A percentile compares a stretch with the other conserved stretches of the same genome.
These are phyloP conservation scores for Camelina sativa DNA, from an alignment of 345 rosid genomes.

Conservation along the genomic window DNA sequence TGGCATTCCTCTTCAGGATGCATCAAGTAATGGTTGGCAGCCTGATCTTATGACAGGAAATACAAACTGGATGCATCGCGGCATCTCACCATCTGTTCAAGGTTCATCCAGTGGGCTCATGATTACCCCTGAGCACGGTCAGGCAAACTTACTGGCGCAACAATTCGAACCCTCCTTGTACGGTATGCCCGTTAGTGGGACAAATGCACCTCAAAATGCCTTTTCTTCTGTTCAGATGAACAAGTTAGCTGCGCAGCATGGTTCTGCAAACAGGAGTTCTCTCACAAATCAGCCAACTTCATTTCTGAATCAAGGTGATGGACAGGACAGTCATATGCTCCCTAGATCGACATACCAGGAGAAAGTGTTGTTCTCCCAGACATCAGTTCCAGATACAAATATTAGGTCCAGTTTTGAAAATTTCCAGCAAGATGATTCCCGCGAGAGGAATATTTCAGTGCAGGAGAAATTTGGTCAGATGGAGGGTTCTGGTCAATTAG, in stretches of 20 bases:
- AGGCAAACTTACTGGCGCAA: conserved; percentile 46
- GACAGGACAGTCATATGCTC: conserved; percentile 54
- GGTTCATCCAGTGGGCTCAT: conserved; percentile 63
- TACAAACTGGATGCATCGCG: conserved; percentile 60
- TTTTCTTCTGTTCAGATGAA: conserved; percentile 59
- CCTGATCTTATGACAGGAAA: conserved; percentile 59
- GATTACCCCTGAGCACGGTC: conserved; percentile 68
- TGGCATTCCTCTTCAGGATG: conserved; percentile 68
- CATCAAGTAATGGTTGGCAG: conserved; percentile 66
- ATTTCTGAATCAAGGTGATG: conserved; percentile 51
- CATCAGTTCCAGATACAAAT: conserved; percentile 50
- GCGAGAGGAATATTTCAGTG: conserved; percentile 44
- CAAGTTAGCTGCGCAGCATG: conserved; percentile 51
- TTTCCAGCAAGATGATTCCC: conserved; percentile 52
- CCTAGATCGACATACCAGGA: conserved; percentile 59
- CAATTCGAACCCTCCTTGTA: conserved; percentile 73
- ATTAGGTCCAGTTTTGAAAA: conserved; percentile 52
- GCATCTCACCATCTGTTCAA: conserved; percentile 55
- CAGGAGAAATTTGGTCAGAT: conserved; percentile 50
- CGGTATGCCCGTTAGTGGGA: conserved; percentile 60
- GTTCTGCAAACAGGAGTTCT: conserved; percentile 56
- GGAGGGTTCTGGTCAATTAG: conserved; percentile 49
- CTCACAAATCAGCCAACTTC: conserved; percentile 53
- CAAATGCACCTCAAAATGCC: conserved; percentile 53
- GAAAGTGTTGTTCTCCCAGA: conserved; percentile 44